Evolutionary conservation across 2,329 filamentous ascomycete genomes (phyloP).

Genomic region (Tolypocladium cylindrosporum): DNA sequence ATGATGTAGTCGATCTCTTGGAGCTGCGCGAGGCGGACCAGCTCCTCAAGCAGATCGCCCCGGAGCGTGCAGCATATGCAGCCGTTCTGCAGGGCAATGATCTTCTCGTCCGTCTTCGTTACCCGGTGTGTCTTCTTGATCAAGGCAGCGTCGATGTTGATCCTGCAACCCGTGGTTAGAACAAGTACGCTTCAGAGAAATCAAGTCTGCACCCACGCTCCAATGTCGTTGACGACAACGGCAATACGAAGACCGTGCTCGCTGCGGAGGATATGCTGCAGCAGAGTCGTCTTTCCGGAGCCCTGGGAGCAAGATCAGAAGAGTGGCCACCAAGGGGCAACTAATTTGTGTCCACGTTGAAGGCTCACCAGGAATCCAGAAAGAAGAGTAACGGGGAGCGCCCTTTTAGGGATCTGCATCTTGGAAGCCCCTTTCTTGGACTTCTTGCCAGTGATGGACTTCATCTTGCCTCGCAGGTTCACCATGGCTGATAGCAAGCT

Average conservation of each 20-base stretch:
- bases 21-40: slow-evolving; percentile 51
- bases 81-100: slow-evolving; percentile 60
- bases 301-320: slow-evolving; percentile 30
- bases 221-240: slow-evolving; percentile 66
- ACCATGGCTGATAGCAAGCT: neutral
- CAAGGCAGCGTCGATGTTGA: slow-evolving; percentile 56
- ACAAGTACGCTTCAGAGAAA: fast-evolving
- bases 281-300: slow-evolving; percentile 60
- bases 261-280: slow-evolving; percentile 57
- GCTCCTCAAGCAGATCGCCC: slow-evolving; percentile 60
- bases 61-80: slow-evolving; percentile 70
- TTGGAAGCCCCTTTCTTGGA: neutral
- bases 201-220: slow-evolving; percentile 29
- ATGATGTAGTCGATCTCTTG: slow-evolving; percentile 61
- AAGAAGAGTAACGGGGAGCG: slow-evolving; percentile 22
- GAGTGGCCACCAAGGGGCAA: neutral
- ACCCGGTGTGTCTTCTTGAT: slow-evolving; percentile 46
- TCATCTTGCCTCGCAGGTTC: neutral
- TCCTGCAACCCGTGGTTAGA: slow-evolving; percentile 19
- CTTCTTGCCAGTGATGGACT: neutral
- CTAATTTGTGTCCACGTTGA: too few species aligned
- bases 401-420: slow-evolving; percentile 8
- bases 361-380: slow-evolving; percentile 22
- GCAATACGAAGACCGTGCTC: slow-evolving; percentile 60
- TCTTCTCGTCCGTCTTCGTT: slow-evolving; percentile 50